phyloP scores from a whole-genome alignment of 331 rosid genomes.

The Acacia concinna region DNA sequence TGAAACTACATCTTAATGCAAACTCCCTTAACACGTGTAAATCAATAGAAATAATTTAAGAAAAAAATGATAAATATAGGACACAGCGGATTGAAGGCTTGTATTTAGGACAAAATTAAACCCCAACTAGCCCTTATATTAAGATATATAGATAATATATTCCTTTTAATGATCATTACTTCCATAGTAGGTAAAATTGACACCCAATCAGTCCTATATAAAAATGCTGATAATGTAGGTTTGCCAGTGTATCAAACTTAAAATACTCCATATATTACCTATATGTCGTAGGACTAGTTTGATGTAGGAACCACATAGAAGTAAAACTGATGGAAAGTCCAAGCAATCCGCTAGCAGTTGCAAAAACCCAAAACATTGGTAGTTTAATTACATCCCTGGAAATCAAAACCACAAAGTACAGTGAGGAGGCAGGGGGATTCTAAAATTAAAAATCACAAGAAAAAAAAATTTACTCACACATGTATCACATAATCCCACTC shows the following conservation, averaged over 20 bases:
- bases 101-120: too few species aligned
- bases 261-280: constrained; percentile 46
- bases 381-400: constrained; percentile 68
- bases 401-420: constrained; percentile 19
- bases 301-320: constrained; percentile 91
- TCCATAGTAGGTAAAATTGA: not conserved
- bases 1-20: too few species aligned
- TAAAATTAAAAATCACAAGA: not conserved
- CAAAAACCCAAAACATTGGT: constrained; percentile 72
- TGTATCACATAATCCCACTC: constrained; percentile 80
- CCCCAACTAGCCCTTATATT: too few species aligned
- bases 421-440: constrained; percentile 20
- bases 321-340: constrained; percentile 93
- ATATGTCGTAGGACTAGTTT: constrained; percentile 88
- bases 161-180: not conserved
- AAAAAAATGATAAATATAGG: too few species aligned
- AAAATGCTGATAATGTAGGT: not conserved
- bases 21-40: too few species aligned
- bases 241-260: not conserved
- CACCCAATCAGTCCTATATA: not conserved
- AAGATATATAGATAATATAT: too few species aligned
- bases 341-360: constrained; percentile 82
- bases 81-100: too few species aligned
- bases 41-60: too few species aligned
- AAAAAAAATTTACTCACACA: constrained; percentile 52